phyloP scores from a whole-genome alignment of 176 grass and related monocot genomes.

The Urochloa ruziziensis region DNA sequence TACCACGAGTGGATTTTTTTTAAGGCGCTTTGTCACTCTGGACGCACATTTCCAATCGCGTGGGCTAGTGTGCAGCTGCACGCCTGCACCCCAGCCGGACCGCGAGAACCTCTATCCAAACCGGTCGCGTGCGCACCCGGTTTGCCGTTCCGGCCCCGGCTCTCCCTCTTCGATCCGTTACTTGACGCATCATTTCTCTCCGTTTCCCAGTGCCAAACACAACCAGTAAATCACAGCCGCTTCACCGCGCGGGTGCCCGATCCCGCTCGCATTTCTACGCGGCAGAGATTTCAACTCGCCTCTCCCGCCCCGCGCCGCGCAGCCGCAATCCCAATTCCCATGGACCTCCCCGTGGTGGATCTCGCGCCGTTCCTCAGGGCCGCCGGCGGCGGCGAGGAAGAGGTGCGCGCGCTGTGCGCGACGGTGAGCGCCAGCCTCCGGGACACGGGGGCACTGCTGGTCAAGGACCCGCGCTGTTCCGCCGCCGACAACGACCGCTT shows the following conservation, averaged over 20 bases:
- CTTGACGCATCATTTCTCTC: constrained; percentile 36
- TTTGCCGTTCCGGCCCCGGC: constrained; percentile 20
- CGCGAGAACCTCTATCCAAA: constrained; percentile 32
- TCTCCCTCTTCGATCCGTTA: constrained; percentile 18
- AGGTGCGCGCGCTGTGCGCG: constrained; percentile 63
- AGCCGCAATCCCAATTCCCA: constrained; percentile 12
- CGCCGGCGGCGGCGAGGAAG: constrained; percentile 23
- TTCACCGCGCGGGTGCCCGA: not conserved
- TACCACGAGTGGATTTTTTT: too few species aligned
- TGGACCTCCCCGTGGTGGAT: constrained; percentile 94
- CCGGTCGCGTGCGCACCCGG: constrained; percentile 36
- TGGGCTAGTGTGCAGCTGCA: not conserved
- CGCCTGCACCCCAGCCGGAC: not conserved
- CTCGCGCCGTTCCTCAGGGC: constrained; percentile 69
- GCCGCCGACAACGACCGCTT: constrained; percentile 88
- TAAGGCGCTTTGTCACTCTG: too few species aligned
- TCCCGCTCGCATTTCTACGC: not conserved
- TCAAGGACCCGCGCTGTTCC: constrained; percentile 92
- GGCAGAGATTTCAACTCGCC: constrained; percentile 9
- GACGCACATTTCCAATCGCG: not conserved
- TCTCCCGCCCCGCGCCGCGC: constrained; percentile 49
- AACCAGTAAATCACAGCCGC: not conserved
- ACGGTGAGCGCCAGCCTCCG: constrained; percentile 77
- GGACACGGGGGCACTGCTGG: constrained; percentile 85
- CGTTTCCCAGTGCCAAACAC: not conserved